phyloP scores from a whole-genome alignment of 2,329 filamentous ascomycete species.

The Penicillium concentricum region DNA sequence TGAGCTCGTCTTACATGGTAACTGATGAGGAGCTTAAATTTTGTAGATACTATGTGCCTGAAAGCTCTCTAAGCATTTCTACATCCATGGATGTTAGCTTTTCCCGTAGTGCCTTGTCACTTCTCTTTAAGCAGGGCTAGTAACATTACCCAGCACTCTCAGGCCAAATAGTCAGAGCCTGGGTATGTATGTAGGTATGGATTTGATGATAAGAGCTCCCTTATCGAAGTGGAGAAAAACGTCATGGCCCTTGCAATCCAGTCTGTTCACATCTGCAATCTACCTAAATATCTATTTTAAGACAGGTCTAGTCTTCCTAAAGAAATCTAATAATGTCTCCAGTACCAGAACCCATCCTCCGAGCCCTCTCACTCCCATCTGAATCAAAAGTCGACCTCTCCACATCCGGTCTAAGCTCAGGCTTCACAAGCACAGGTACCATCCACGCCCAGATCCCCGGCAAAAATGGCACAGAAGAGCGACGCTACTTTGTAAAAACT shows the following conservation, averaged over 20 bases:
- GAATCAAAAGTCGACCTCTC: constrained; percentile 37
- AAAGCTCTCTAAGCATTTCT: no score
- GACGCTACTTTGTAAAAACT: constrained; percentile 44
- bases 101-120: no score
- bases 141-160: no score
- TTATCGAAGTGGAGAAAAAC: not conserved
- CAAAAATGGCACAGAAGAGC: constrained; percentile 26
- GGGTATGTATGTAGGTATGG: no score
- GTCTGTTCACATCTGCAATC: not conserved
- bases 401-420: constrained; percentile 40
- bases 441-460: constrained; percentile 35
- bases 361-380: constrained; percentile 36
- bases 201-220: not conserved
- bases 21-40: no score
- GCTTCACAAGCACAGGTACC: constrained; percentile 47
- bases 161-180: no score
- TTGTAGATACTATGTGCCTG: no score
- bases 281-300: no score
- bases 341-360: constrained; percentile 36
- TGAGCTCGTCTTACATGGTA: no score
- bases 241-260: not conserved
- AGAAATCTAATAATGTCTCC: constrained; percentile 26
- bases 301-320: not conserved
- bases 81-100: no score
- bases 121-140: no score